Evolutionary conservation across 2,329 filamentous ascomycete species (phyloP).

Genomic region (Cytospora chrysosperma): DNA sequence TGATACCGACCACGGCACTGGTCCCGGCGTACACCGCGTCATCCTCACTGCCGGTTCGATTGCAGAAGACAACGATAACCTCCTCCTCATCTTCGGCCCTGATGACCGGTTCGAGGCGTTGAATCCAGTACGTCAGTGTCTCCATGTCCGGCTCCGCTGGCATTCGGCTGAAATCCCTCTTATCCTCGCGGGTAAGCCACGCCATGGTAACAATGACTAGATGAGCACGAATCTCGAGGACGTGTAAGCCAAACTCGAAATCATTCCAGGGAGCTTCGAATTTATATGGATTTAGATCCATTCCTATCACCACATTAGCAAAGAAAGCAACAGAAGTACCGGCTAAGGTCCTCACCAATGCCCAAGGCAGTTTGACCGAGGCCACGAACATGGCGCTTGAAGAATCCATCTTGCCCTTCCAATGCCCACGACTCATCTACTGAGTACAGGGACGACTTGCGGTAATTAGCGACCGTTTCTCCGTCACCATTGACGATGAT

Average conservation of each 20-base stretch:
- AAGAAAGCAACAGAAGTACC: neutral
- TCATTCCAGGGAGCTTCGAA: slow-evolving; percentile 50
- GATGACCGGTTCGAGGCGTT: slow-evolving; percentile 57
- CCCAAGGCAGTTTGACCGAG: slow-evolving; percentile 56
- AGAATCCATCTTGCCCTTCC: slow-evolving; percentile 38
- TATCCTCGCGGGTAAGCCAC: slow-evolving; percentile 59
- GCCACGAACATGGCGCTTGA: slow-evolving; percentile 36
- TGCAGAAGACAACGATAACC: slow-evolving; percentile 60
- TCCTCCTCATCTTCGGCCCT: slow-evolving; percentile 45
- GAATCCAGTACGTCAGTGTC: slow-evolving; percentile 65
- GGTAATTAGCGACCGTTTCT: slow-evolving; percentile 58
- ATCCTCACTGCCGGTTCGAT: slow-evolving; percentile 60
- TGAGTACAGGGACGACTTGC: slow-evolving; percentile 58
- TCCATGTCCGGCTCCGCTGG: slow-evolving; percentile 57
- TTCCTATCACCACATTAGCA: slow-evolving; percentile 32
- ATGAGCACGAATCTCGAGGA: slow-evolving; percentile 55
- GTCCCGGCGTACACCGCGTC: slow-evolving; percentile 63
- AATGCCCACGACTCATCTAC: slow-evolving; percentile 62
- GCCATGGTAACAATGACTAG: slow-evolving; percentile 74
- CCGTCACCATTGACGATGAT: slow-evolving; percentile 58
- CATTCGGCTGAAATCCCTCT: slow-evolving; percentile 38
- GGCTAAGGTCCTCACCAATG: slow-evolving; percentile 50
- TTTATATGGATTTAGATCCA: slow-evolving; percentile 61
- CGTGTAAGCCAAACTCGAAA: slow-evolving; percentile 55
- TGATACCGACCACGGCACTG: slow-evolving; percentile 59